Evolutionary conservation across 345 rosid species (phyloP).

Genomic region (Populus simonii): DNA sequence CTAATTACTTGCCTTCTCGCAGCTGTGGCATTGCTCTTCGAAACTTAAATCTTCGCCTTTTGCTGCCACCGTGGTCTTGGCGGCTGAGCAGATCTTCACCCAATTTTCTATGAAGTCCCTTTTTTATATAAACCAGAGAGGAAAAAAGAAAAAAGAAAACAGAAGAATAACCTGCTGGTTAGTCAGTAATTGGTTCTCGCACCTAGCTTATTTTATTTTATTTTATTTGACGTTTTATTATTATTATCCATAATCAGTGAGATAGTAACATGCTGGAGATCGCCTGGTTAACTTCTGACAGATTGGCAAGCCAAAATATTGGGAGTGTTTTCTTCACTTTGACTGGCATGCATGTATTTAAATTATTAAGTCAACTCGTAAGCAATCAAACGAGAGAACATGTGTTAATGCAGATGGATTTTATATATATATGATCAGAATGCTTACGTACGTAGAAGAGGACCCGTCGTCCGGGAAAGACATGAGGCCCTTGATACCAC

Average conservation of each 20-base stretch:
- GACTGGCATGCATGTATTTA: not conserved
- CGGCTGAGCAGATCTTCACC: slow-evolving; percentile 74
- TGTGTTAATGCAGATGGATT: not conserved
- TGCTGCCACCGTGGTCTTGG: slow-evolving; percentile 66
- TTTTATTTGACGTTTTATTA: no score
- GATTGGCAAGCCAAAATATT: not conserved
- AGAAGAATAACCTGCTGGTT: not conserved
- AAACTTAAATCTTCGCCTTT: slow-evolving; percentile 38
- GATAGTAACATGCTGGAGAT: not conserved
- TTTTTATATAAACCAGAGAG: slow-evolving; percentile 3
- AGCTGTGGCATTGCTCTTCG: slow-evolving; percentile 68
- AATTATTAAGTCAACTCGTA: not conserved
- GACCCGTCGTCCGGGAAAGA: slow-evolving; percentile 58
- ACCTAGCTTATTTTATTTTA: no score
- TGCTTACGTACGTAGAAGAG: slow-evolving; percentile 40
- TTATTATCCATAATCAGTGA: no score
- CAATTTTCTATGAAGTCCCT: slow-evolving; percentile 91
- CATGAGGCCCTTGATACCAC: slow-evolving; percentile 97
- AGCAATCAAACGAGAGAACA: not conserved
- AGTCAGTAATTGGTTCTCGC: no score
- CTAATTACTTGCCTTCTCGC: slow-evolving; percentile 64
- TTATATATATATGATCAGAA: not conserved
- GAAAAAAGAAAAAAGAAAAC: not conserved
- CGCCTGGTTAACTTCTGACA: not conserved
- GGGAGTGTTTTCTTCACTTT: not conserved